Evolutionary conservation across 495 filamentous ascomycete species (phyloP), one percentile per base, ranked within the genome.

Genomic region (Xylaria curta): DNA sequence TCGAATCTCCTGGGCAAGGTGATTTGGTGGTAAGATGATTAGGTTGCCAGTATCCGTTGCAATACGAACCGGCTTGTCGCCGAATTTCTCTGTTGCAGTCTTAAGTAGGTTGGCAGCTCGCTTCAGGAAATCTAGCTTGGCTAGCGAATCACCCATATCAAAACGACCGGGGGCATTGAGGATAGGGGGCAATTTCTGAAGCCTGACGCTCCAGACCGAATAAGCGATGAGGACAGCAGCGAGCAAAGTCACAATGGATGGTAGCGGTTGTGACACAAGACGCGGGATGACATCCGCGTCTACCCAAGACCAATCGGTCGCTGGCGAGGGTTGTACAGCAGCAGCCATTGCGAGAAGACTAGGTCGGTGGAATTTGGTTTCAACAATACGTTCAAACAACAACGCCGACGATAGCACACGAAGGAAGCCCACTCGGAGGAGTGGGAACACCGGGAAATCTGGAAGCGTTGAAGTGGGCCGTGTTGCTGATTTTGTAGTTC

Each of bases 1-100:
- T 62, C 84, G 85, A 54, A 88, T 78, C 74, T 89, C 86, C 53
- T 88, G 78, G n/a, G 85, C 77, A 66, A 83, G 78, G 2, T 70
- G 68, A 31, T 78, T 77, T 1, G 82, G 85, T 24, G 87, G 83
- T 60, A 89, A 73, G 24, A 89, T 53, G 15, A 85, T 72, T n/a
- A 76, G 58, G 51, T 76, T 75, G 28, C 79, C 78, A 4, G 72
- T 40, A 21, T 81, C 77, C 2, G 68, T 70, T 36, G 46, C 46
- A 13, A 70, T 70, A 38, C 68, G 68, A 46, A 70, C 60, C 44
- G 68, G 68, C 15, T 54, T 70, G n/a, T 64, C 59, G 36, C 9
- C n/a, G 15, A 54, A 70, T 4, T 64, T 6, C 2, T 70, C 44
- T 8, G 31, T 56, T 0, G 59, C 68, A 1, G 59, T 63, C 59